Conservation (phyloP, 2,329 filamentous ascomycete species). For the Periconia sp. region DNA sequence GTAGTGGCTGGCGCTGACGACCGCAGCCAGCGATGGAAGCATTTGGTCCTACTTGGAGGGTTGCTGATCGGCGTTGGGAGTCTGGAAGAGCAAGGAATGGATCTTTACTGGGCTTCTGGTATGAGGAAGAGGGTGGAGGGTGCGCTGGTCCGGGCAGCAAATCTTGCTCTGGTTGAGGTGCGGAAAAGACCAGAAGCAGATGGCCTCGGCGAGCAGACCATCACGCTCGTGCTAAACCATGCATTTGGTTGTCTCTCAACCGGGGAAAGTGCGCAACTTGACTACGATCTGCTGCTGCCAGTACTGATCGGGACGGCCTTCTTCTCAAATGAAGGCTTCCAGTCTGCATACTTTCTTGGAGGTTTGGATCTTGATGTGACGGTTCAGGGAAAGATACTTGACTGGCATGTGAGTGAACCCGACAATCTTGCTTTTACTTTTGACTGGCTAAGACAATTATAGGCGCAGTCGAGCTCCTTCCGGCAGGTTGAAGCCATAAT, state of each 20-base stretch:
- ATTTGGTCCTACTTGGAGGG: constrained; percentile 79
- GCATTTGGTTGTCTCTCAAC: constrained; percentile 75
- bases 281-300: constrained; percentile 73
- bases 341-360: constrained; percentile 76
- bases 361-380: constrained; percentile 72
- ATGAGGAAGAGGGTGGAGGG: constrained; percentile 73
- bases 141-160: constrained; percentile 75
- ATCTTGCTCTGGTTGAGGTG: constrained; percentile 72
- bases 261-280: constrained; percentile 61
- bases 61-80: constrained; percentile 74
- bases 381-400: constrained; percentile 59
- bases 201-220: constrained; percentile 54
- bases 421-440: not conserved
- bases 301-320: constrained; percentile 71
- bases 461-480: constrained; percentile 65
- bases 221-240: constrained; percentile 77
- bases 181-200: constrained; percentile 57
- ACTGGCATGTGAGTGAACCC: constrained; percentile 66
- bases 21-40: constrained; percentile 75
- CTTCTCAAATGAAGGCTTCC: constrained; percentile 74
- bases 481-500: constrained; percentile 64
- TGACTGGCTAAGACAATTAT: constrained; percentile 8
- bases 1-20: constrained; percentile 66
- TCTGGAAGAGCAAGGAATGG: constrained; percentile 54
- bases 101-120: constrained; percentile 64